Conservation (phyloP, 2,329 filamentous ascomycete genomes). For the Clonostachys sp. region DNA sequence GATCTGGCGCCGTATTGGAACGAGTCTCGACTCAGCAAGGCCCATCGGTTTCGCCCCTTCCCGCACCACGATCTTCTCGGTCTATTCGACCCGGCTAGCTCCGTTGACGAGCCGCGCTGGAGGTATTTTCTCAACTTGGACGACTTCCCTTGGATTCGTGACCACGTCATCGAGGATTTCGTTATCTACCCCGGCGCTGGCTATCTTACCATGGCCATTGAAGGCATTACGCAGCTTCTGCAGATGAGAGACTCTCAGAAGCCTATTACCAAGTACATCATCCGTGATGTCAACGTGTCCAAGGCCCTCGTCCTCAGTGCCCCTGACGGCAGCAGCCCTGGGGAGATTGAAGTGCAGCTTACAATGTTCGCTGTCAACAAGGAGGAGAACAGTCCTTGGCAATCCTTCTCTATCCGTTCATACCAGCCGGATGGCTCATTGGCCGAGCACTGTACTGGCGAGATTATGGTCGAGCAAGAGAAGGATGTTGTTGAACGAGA, state of each 20-base stretch:
- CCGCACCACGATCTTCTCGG: slow-evolving; percentile 19
- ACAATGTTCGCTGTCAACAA: too few species aligned
- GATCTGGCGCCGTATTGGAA: slow-evolving; percentile 9
- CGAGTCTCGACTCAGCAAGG: slow-evolving; percentile 14
- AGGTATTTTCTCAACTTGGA: slow-evolving; percentile 17
- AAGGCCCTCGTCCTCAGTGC: too few species aligned
- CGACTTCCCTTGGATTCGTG: slow-evolving; percentile 21
- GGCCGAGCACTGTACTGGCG: too few species aligned
- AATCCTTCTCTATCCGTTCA: neutral
- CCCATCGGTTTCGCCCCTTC: slow-evolving; percentile 10
- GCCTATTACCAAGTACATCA: neutral
- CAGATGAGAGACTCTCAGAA: neutral
- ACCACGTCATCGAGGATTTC: slow-evolving; percentile 18
- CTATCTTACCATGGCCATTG: slow-evolving; percentile 23
- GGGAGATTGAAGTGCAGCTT: too few species aligned
- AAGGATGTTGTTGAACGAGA: too few species aligned
- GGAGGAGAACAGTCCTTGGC: too few species aligned
- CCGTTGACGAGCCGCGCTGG: slow-evolving; percentile 19
- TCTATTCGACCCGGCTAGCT: slow-evolving; percentile 6
- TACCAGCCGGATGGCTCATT: too few species aligned
- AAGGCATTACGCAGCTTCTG: slow-evolving; percentile 15
- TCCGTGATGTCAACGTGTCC: neutral
- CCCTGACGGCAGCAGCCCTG: too few species aligned
- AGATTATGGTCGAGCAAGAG: too few species aligned
- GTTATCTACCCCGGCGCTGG: slow-evolving; percentile 23